Evolutionary conservation across 495 filamentous ascomycete species (phyloP).

Genomic region (Hypoxylon intermedium): DNA sequence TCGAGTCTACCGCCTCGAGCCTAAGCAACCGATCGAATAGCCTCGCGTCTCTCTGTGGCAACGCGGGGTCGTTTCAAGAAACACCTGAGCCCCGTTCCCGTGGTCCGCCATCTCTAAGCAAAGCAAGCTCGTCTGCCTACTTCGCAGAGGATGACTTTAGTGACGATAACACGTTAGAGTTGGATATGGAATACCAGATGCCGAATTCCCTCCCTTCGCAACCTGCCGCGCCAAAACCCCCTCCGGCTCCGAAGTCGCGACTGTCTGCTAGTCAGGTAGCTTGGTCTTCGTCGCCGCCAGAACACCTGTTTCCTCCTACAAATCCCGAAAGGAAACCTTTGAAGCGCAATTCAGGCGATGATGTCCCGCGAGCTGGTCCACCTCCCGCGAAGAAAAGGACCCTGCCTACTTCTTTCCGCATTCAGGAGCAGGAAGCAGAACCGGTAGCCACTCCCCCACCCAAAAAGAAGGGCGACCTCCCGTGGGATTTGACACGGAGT

Average conservation of each 20-base stretch:
- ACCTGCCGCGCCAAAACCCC: slow-evolving; percentile 36
- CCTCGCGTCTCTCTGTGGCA: slow-evolving; percentile 50
- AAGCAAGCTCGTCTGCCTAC: slow-evolving; percentile 45
- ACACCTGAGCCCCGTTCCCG: slow-evolving; percentile 33
- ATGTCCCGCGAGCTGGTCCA: slow-evolving; percentile 21
- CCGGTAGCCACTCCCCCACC: slow-evolving; percentile 41
- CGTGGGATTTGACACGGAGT: slow-evolving; percentile 85
- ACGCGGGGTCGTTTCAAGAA: slow-evolving; percentile 54
- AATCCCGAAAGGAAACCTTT: slow-evolving; percentile 16
- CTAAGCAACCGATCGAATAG: slow-evolving; percentile 30
- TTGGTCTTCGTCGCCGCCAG: slow-evolving; percentile 45
- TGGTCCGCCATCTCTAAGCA: slow-evolving; percentile 8
- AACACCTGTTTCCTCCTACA: slow-evolving; percentile 35
- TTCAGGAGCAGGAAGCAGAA: slow-evolving; percentile 28
- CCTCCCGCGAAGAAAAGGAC: slow-evolving; percentile 43
- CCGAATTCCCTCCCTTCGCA: slow-evolving; percentile 52
- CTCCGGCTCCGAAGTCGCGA: slow-evolving; percentile 39
- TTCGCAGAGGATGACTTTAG: slow-evolving; percentile 73
- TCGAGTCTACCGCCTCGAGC: slow-evolving; percentile 8
- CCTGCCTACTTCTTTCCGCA: slow-evolving; percentile 42
- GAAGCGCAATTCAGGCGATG: slow-evolving; percentile 47
- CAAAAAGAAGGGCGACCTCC: slow-evolving; percentile 48
- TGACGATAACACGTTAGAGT: slow-evolving; percentile 69
- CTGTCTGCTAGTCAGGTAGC: slow-evolving; percentile 43
- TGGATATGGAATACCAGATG: slow-evolving; percentile 66